A percentile compares a stretch with the other conserved stretches of the same genome.
These are phyloP conservation scores for Corynascus novoguineensis DNA, from an alignment of 495 filamentous ascomycete species.

Conservation along the genomic window DNA sequence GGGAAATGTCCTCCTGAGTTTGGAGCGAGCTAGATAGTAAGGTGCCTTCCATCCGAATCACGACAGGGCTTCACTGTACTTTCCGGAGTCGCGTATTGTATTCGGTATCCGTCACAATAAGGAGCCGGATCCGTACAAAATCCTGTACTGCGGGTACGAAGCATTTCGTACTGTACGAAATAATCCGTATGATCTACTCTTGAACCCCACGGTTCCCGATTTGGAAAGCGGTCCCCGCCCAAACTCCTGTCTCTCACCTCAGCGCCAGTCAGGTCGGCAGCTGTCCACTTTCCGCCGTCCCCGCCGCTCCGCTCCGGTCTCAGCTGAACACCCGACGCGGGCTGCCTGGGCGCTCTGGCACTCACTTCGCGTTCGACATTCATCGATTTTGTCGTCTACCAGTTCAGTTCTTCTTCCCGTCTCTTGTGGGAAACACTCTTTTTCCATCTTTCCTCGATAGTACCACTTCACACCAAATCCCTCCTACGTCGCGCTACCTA, in stretches of 20 bases:
- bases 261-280: neutral
- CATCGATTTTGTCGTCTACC: slow-evolving; percentile 1
- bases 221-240: too few relatives aligned
- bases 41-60: too few relatives aligned
- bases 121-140: neutral
- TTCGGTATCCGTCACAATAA: neutral
- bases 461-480: neutral
- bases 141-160: too few relatives aligned
- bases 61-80: too few relatives aligned
- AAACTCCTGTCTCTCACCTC: neutral
- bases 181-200: too few relatives aligned
- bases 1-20: too few relatives aligned
- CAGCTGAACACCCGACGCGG: neutral
- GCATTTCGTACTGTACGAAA: too few relatives aligned
- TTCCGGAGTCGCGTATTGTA: too few relatives aligned
- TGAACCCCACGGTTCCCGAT: too few relatives aligned
- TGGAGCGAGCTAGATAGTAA: too few relatives aligned
- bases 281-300: neutral
- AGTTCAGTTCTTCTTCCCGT: neutral
- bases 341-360: slow-evolving; percentile 7
- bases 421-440: neutral
- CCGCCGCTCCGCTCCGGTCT: neutral
- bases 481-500: neutral
- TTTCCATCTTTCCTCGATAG: neutral
- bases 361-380: neutral